Conservation (phyloP, 805 yeast species). For the Cyberlindnera meyerae region DNA sequence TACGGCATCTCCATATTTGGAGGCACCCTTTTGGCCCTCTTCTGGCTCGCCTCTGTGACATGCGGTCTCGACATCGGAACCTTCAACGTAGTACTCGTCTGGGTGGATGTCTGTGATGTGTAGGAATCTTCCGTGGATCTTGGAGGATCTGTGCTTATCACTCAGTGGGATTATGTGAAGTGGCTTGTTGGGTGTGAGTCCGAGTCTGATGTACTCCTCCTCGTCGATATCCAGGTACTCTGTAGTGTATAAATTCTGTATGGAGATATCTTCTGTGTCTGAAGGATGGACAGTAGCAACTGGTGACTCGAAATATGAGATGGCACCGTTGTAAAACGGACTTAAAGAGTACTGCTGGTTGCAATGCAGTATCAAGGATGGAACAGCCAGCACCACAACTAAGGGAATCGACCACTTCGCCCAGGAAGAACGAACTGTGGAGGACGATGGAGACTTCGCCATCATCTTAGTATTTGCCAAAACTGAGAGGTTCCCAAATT, state of each 20-base stretch:
- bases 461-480: too few relatives aligned
- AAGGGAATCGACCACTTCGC: too few relatives aligned
- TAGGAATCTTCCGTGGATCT: slow-evolving; percentile 66
- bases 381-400: neutral
- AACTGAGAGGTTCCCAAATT: too few relatives aligned
- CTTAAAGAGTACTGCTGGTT: too few relatives aligned
- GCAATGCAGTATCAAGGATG: neutral
- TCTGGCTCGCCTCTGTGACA: slow-evolving; percentile 51
- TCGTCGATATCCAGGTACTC: slow-evolving; percentile 22
- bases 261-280: too few relatives aligned
- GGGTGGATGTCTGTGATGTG: slow-evolving; percentile 88
- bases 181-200: slow-evolving; percentile 39
- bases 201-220: slow-evolving; percentile 29
- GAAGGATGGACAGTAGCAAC: too few relatives aligned
- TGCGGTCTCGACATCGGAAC: slow-evolving; percentile 40
- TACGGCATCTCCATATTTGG: slow-evolving; percentile 69
- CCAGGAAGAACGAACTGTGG: too few relatives aligned
- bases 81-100: slow-evolving; percentile 58
- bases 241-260: too few relatives aligned
- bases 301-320: too few relatives aligned
- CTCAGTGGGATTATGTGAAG: slow-evolving; percentile 24
- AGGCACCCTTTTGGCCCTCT: slow-evolving; percentile 42
- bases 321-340: too few relatives aligned
- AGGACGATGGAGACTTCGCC: too few relatives aligned
- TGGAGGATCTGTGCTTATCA: slow-evolving; percentile 8